Evolutionary conservation across 371 early-diverging fungal genomes (phyloP).

Genomic region (Umbelopsis sp.): DNA sequence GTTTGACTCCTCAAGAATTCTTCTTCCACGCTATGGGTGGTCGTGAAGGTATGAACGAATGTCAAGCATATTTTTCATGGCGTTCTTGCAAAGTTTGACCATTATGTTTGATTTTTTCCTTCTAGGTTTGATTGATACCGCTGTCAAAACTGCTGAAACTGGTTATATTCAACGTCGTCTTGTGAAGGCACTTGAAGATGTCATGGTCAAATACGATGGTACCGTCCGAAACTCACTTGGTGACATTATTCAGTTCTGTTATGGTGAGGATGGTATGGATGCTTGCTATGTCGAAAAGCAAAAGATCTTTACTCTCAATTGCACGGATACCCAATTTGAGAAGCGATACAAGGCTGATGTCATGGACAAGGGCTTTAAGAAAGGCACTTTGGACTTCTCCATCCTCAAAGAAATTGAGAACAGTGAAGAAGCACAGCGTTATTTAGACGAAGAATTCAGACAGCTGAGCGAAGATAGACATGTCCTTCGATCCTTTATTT

Average conservation of each 20-base stretch:
- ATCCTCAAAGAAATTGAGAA: constrained; percentile 70
- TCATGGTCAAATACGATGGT: constrained; percentile 98
- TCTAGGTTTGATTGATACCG: constrained; percentile 92
- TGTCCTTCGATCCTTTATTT: constrained; percentile 76
- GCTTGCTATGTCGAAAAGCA: constrained; percentile 92
- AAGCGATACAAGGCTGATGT: constrained; percentile 83
- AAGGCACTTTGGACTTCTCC: constrained; percentile 67
- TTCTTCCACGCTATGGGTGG: constrained; percentile 99
- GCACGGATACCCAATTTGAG: constrained; percentile 74
- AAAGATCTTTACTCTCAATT: constrained; percentile 68
- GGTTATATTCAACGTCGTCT: constrained; percentile 99
- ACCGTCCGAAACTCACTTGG: constrained; percentile 97
- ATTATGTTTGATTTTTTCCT: constrained; percentile 1
- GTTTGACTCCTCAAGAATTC: constrained; percentile 98
- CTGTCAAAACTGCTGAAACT: constrained; percentile 99
- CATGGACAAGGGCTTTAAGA: constrained; percentile 64
- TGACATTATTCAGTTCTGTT: constrained; percentile 93
- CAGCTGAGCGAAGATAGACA: constrained; percentile 78
- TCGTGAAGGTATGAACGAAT: constrained; percentile 82
- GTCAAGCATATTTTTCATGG: constrained; percentile 22
- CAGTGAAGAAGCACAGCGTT: constrained; percentile 68
- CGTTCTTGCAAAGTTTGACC: neutral
- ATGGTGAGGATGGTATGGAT: constrained; percentile 99
- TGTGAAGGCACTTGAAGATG: constrained; percentile 99
- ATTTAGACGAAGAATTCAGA: constrained; percentile 83